These are phyloP conservation scores for Boletus rufocinnamomeus DNA, from an alignment of 768 basidiomycete species.

Conservation along the genomic window DNA sequence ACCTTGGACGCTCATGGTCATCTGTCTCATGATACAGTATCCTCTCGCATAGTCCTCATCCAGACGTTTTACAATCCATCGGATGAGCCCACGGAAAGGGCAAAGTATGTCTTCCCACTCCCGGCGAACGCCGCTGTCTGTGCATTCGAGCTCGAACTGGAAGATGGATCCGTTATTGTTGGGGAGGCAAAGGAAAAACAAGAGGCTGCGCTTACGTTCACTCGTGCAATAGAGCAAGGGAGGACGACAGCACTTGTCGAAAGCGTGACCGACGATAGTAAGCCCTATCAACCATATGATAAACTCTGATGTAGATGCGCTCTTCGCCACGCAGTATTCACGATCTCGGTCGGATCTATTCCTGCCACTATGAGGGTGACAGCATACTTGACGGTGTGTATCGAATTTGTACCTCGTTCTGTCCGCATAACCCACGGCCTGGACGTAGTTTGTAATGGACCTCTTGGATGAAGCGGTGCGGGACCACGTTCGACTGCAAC, in stretches of 20 bases:
- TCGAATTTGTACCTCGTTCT: neutral
- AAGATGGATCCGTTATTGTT: slow-evolving; percentile 43
- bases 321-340: slow-evolving; percentile 45
- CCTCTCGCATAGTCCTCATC: slow-evolving; percentile 43
- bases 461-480: slow-evolving; percentile 50
- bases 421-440: neutral
- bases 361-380: slow-evolving; percentile 43
- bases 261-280: slow-evolving; percentile 54
- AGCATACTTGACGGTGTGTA: slow-evolving; percentile 45
- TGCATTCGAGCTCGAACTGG: slow-evolving; percentile 50
- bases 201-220: slow-evolving; percentile 42
- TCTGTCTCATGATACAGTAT: slow-evolving; percentile 31
- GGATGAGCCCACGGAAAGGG: slow-evolving; percentile 41
- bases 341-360: slow-evolving; percentile 57
- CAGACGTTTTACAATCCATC: slow-evolving; percentile 46
- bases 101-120: slow-evolving; percentile 60
- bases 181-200: slow-evolving; percentile 53
- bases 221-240: slow-evolving; percentile 43
- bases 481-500: slow-evolving; percentile 54
- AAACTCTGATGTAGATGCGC: neutral
- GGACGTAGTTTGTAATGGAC: slow-evolving; percentile 50
- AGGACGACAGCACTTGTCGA: slow-evolving; percentile 48
- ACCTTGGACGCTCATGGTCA: neutral
- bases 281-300: slow-evolving; percentile 17
- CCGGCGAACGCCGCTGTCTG: slow-evolving; percentile 57